Evolutionary conservation across 139 green algal genomes (phyloP).

Genomic region (Micractinium conductrix): DNA sequence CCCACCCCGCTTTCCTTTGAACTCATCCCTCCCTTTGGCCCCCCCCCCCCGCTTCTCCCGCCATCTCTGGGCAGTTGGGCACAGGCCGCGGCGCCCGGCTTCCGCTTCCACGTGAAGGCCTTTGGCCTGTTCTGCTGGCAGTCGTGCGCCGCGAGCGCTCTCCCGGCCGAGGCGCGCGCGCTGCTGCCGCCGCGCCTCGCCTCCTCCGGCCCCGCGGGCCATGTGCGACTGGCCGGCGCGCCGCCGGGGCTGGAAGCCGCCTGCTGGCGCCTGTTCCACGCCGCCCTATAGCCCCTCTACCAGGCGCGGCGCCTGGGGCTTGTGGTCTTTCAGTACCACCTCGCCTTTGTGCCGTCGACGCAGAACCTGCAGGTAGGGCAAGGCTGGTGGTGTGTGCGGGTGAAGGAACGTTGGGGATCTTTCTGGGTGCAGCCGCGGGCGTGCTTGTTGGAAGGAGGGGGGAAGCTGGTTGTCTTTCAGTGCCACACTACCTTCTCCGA

Average conservation of each 20-base stretch:
- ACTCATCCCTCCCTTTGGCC: not conserved
- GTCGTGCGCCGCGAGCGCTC: not conserved
- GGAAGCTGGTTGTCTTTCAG: no score
- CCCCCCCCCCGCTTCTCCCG: not conserved
- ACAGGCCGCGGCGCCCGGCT: conserved; percentile 26
- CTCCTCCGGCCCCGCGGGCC: not conserved
- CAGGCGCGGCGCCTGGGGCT: conserved; percentile 34
- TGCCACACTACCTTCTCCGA: no score
- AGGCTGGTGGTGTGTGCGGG: no score
- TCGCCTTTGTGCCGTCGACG: conserved; percentile 38
- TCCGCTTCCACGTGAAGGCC: conserved; percentile 64
- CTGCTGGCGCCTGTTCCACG: conserved; percentile 48
- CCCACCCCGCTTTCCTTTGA: not conserved
- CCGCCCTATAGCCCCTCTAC: conserved; percentile 36
- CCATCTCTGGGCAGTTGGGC: not conserved
- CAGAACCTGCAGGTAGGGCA: conserved; percentile 6
- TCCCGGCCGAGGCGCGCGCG: conserved; percentile 17
- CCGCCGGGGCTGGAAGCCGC: conserved; percentile 5
- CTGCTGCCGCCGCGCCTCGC: not conserved
- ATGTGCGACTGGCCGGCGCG: conserved; percentile 15
- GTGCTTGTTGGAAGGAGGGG: not conserved
- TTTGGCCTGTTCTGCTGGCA: conserved; percentile 58
- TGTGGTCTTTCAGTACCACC: conserved; percentile 61
- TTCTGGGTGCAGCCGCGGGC: no score
- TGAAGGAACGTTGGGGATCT: no score